Conservation (phyloP, 768 basidiomycete species). For the Rhizopogon vinicolor region DNA sequence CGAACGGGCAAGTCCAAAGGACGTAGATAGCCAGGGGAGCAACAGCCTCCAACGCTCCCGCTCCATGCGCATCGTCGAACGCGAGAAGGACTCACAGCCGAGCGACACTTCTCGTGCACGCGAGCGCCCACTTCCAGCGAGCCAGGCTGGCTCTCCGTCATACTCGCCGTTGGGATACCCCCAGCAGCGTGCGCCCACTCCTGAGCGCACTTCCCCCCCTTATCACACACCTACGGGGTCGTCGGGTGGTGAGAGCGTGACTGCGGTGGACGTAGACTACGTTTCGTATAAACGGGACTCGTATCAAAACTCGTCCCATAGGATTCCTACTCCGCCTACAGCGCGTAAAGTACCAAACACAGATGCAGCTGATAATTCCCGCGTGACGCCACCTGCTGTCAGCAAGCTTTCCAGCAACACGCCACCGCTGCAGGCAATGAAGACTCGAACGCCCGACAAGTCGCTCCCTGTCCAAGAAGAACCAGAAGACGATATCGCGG, state of each 20-base stretch:
- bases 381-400: conserved; percentile 30
- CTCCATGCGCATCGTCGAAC: conserved; percentile 33
- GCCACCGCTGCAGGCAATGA: conserved; percentile 48
- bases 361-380: conserved; percentile 15
- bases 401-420: conserved; percentile 45
- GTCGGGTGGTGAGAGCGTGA: conserved; percentile 40
- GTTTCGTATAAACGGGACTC: conserved; percentile 43
- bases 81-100: conserved; percentile 38
- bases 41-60: conserved; percentile 16
- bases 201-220: conserved; percentile 49
- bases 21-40: conserved; percentile 36
- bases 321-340: conserved; percentile 20
- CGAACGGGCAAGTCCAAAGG: conserved; percentile 55
- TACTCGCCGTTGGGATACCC: conserved; percentile 37
- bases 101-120: conserved; percentile 19
- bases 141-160: conserved; percentile 32
- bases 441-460: conserved; percentile 60
- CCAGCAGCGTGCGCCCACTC: conserved; percentile 41
- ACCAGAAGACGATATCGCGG: conserved; percentile 55
- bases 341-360: conserved; percentile 20
- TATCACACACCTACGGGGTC: conserved; percentile 46
- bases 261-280: conserved; percentile 34
- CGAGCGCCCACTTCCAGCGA: conserved; percentile 26
- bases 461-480: conserved; percentile 78
- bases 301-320: conserved; percentile 27